Base-by-base conservation (phyloP, 306 rosid genomes). In the Cucurbita maxima region DNA sequence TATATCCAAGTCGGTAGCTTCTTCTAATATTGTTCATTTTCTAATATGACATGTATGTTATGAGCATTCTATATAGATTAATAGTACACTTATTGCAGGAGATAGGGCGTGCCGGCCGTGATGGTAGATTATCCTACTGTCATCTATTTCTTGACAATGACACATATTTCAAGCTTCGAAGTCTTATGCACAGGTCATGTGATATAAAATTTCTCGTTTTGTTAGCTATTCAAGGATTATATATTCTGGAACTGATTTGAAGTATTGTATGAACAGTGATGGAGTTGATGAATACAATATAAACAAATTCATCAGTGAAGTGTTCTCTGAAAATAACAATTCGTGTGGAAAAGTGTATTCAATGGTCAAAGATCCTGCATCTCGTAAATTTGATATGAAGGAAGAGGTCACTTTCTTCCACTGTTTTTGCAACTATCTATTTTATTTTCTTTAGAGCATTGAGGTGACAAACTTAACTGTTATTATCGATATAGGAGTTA, bases 21-120 rank as follows among this genome's bases (percentile, higher is more conserved):
- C 69, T 77, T 78, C 72, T 70, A 36, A 62, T 68, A 43, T 37
- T 74, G 36, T 51, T 54, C 69, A 55, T 25, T 47, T 77, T 57
- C 73, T 34, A 36, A 40, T 30, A 72, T 54, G 47, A 73, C 75
- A 58, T 75, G 83, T 62, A 4, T 73, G 57, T 72, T 55, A 72
- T 12, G 67, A 64, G 47, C 79, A 71, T 75, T 1, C 54, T 75
- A 67, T 63, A 71, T 68, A 41, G 58, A 64, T 67, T 56, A 78
- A 76, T 80, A 44, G 43, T 52, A 44, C 50, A 58, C 52, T 81
- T 72, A 68, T 18, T 78, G 62, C 80, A 93, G 97, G 98, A 93
- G 76, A 90, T 89, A 51, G 98, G 95, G 54, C 94, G 98, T 73
- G 96, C 98, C 68, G 92, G 97, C 61, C 86, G 95, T 80, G 97